Base-by-base conservation (phyloP, 2,329 filamentous ascomycete genomes). In the Ophiocordyceps robertsii region DNA sequence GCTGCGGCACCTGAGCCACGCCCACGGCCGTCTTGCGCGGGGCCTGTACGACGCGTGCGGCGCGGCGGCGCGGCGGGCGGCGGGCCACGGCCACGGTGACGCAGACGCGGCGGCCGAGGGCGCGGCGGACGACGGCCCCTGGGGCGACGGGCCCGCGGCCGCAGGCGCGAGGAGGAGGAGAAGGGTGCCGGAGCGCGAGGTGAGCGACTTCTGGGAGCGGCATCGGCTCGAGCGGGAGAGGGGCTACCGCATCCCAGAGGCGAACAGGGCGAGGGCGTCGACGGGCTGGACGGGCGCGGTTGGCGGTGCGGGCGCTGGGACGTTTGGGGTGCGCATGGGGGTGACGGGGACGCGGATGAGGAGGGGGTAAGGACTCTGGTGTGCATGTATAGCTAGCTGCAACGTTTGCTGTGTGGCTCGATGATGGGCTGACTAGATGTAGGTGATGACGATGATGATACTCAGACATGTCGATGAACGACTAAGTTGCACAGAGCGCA, bases 181-280 rank as follows among this genome's bases (percentile, higher is more conserved):
- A 19, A 36, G 16, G 33, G 33, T 7, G 9, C 33, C 33, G 33
- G 33, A 17, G 21, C 57, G 57, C 45, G 62, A 65, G 40, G 53
- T 52, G 32, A 66, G 63, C 37, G 63, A 66, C 38, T 66, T 66
- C 38, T 66, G 63, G 63, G 61, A 62, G 46, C 58, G 57, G 35
- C 59, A 66, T 36, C 49, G 62, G 35, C 37, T 59, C 38, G 62
- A 65, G 50, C 55, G 63, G 48, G 63, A 64, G 37, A 55, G 53
- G 16, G 63, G 59, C 9, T 66, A 66, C 44, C 47, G 51, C 9
- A 63, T 66, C 12, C 63, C 63, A 2, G 57, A 59, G 42, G 61
- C 63, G 49, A 66, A 66, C 29, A 55, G 49, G 50, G 35, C 33
- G 4, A n/a, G 13, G 29, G 42, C 37, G 41, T 19, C 37, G 42